Percentiles rank a stretch among this genome's conserved stretches.
These are phyloP conservation scores for Gastrolobium bilobum DNA, from an alignment of 306 rosid species.

Conservation along the genomic window DNA sequence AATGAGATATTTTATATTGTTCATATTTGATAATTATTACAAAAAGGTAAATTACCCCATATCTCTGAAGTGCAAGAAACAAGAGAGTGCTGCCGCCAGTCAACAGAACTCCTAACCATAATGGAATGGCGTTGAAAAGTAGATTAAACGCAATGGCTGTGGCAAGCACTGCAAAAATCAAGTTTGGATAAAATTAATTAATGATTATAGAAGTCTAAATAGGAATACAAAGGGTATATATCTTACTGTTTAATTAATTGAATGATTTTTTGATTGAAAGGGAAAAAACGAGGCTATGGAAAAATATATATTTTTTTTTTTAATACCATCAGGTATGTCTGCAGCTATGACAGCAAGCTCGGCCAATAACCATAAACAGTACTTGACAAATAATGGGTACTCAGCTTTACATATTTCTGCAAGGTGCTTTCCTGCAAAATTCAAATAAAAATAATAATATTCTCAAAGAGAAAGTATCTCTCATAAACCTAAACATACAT, in stretches of 20 bases:
- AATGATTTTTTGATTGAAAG: constrained; percentile 17
- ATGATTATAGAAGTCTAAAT: not conserved
- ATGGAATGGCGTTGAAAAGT: constrained; percentile 71
- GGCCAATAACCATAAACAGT: constrained; percentile 88
- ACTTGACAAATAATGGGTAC: constrained; percentile 74
- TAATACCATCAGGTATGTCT: constrained; percentile 87
- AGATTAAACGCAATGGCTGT: constrained; percentile 89
- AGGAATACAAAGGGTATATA: not conserved
- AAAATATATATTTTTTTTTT: too few relatives aligned
- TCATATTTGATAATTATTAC: constrained; percentile 9
- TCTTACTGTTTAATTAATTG: not conserved
- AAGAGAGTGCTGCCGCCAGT: constrained; percentile 86
- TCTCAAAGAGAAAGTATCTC: too few relatives aligned
- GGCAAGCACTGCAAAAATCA: constrained; percentile 76
- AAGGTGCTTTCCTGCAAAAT: constrained; percentile 79
- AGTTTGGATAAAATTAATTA: not conserved
- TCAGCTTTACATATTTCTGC: constrained; percentile 85
- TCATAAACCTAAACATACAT: too few relatives aligned
- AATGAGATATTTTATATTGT: too few relatives aligned
- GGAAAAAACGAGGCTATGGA: not conserved
- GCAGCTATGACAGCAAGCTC: constrained; percentile 91
- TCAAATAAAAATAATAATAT: not conserved
- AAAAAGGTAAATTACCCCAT: constrained; percentile 65
- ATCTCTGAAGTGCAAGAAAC: constrained; percentile 82
- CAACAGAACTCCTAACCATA: constrained; percentile 83